Evolutionary conservation across 495 filamentous ascomycete species (phyloP).

Genomic region (Collariella sp.): DNA sequence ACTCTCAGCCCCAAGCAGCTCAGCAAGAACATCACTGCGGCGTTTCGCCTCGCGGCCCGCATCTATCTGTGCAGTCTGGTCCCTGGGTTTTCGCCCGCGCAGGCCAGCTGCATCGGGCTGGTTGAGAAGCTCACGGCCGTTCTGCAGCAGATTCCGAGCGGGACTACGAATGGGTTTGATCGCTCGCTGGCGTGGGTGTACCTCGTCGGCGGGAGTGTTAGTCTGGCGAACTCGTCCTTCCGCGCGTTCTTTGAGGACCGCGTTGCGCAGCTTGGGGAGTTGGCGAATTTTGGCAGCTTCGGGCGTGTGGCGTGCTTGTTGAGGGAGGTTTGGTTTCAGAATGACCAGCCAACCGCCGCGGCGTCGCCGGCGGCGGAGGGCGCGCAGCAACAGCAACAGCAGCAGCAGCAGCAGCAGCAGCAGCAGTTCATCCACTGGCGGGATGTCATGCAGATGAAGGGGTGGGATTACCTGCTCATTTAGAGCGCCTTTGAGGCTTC

Average conservation of each 20-base stretch:
- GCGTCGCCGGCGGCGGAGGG: conserved; percentile 31
- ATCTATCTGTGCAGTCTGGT: conserved; percentile 94
- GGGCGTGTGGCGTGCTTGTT: conserved; percentile 73
- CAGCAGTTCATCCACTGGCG: conserved; percentile 72
- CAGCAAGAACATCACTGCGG: conserved; percentile 73
- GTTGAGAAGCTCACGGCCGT: conserved; percentile 62
- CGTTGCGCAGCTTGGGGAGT: conserved; percentile 58
- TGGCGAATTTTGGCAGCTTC: conserved; percentile 70
- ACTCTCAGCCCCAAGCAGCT: conserved; percentile 73
- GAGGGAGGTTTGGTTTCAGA: conserved; percentile 71
- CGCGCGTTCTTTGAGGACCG: conserved; percentile 66
- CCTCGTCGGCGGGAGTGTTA: conserved; percentile 72
- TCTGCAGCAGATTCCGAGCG: conserved; percentile 72
- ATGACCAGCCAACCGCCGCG: conserved; percentile 42
- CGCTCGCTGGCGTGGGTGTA: conserved; percentile 89
- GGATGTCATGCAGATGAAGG: conserved; percentile 85
- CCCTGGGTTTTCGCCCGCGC: conserved; percentile 68
- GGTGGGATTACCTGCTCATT: conserved; percentile 89
- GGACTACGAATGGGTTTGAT: conserved; percentile 63
- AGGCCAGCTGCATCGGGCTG: conserved; percentile 61
- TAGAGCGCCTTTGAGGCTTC: conserved; percentile 34
- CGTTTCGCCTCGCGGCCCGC: conserved; percentile 86
- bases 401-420: conserved; percentile 12
- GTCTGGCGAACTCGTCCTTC: conserved; percentile 60
- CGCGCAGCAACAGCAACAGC: conserved; percentile 24